Base-by-base conservation (phyloP, 2,329 filamentous ascomycete genomes). In the Colletotrichum eleusines region DNA sequence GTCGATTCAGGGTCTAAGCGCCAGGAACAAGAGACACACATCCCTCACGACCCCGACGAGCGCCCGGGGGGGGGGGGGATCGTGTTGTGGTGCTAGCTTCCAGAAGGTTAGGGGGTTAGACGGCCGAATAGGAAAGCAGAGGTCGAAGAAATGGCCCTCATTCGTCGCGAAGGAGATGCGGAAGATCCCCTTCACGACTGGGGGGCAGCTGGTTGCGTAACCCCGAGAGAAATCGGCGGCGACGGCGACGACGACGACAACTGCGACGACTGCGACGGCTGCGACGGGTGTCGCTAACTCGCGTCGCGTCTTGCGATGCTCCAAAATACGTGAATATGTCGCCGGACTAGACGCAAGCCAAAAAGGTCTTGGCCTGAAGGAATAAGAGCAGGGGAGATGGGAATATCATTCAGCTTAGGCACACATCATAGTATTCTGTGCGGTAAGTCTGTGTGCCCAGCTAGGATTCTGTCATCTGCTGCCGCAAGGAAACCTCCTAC, bases 121-220 rank as follows among this genome's bases (percentile, higher is more conserved):
- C 28, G 31, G n/a, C 40, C 75, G 73, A 77, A 77, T 77, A 54
- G 68, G 51, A 75, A 67, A 58, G 31, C 62, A 67, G 66, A 75
- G 70, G 65, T 44, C 31, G 33, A 61, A 53, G 31, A 72, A 35
- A 12, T 33, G 20, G 23, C 53, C 59, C 66, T 74, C 58, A 77
- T 77, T 77, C 74, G 76, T 69, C 51, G n/a, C 35, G 55, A 67
- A 58, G 66, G 7, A 42, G 23, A 48, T 60, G 64, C 54, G 57
- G 59, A 68, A 55, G 28, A 60, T 55, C 31, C 46, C 57, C 59
- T 65, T 64, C 60, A 55, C 60, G 69, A 72, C 53, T 72, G 66
- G 75, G 76, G 73, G 42, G 48, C 61, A 74, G 73, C 71, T 76
- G 35, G 55, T 75, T 74, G 38, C 61, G 46, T 59, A 53, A 60